These are phyloP conservation scores for Scheffersomyces amazonensis DNA, from an alignment of 805 yeast genomes.

Conservation along the genomic window DNA sequence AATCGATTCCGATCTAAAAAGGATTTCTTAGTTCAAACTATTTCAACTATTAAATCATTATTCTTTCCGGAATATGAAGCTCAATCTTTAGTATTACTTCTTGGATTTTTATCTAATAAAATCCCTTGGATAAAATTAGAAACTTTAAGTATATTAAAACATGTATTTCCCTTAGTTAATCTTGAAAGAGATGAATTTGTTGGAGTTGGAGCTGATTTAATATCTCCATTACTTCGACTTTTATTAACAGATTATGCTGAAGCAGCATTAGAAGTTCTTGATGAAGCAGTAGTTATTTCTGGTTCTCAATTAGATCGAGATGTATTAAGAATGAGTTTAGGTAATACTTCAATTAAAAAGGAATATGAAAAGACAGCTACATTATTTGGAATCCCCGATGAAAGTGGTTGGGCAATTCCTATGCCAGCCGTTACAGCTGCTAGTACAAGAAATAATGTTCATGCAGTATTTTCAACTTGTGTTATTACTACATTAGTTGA, in stretches of 20 bases:
- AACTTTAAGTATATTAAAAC: conserved; percentile 71
- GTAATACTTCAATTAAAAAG: conserved; percentile 71
- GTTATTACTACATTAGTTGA: conserved; percentile 37
- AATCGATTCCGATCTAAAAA: conserved; percentile 83
- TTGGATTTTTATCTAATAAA: conserved; percentile 78
- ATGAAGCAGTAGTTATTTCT: conserved; percentile 78
- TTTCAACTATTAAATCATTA: conserved; percentile 60
- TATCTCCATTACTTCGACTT: conserved; percentile 82
- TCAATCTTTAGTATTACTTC: conserved; percentile 66
- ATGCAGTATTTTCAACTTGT: conserved; percentile 91
- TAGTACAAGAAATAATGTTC: conserved; percentile 86
- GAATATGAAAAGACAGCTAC: conserved; percentile 87
- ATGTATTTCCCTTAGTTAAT: conserved; percentile 74
- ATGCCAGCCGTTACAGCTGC: conserved; percentile 92
- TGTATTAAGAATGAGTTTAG: conserved; percentile 86
- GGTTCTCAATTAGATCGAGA: conserved; percentile 91
- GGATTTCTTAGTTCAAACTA: conserved; percentile 82
- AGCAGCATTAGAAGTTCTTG: conserved; percentile 85
- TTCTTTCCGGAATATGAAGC: conserved; percentile 78
- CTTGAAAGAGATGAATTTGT: conserved; percentile 72
- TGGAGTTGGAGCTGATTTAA: conserved; percentile 92
- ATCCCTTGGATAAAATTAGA: conserved; percentile 78
- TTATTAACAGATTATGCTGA: conserved; percentile 82
- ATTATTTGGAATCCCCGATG: conserved; percentile 91
- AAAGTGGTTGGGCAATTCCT: conserved; percentile 95